Evolutionary conservation across 768 basidiomycete species (phyloP).

Genomic region (Leccinum variicolor): DNA sequence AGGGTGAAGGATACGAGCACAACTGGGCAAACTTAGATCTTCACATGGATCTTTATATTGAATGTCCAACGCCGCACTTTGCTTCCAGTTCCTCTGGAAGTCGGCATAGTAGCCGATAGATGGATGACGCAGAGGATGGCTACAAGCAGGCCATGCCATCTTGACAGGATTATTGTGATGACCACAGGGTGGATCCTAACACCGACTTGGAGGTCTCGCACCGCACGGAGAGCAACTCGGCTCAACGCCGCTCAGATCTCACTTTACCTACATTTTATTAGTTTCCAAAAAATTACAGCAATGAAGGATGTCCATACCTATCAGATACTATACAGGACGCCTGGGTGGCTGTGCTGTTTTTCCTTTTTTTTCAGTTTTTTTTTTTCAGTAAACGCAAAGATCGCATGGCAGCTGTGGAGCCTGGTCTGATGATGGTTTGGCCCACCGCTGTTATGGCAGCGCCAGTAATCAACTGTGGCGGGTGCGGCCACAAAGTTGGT

Average conservation of each 20-base stretch:
- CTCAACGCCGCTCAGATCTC: not conserved
- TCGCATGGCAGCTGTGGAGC: conserved; percentile 1
- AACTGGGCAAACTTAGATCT: not conserved
- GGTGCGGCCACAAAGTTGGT: not conserved
- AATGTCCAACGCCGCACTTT: not conserved
- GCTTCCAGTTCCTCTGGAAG: conserved; percentile 23
- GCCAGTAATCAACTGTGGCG: not conserved
- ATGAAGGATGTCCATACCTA: not conserved
- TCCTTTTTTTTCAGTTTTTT: no score
- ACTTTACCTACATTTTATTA: not conserved
- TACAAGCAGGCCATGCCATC: not conserved
- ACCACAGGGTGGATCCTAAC: conserved; percentile 21
- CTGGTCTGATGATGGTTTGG: not conserved
- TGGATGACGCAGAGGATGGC: conserved; percentile 11
- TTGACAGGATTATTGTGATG: not conserved
- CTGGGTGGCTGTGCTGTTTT: not conserved
- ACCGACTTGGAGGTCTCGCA: not conserved
- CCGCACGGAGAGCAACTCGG: not conserved
- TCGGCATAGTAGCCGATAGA: conserved; percentile 5
- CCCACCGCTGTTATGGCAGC: not conserved
- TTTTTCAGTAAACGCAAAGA: not conserved
- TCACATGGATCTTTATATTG: conserved; percentile 9
- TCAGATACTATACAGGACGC: not conserved
- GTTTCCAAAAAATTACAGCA: not conserved
- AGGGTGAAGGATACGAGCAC: not conserved